Percentiles rank a stretch among this genome's conserved stretches.
These are phyloP conservation scores for Ganoderma leucocontextum DNA, from an alignment of 1,284 basidiomycete genomes.

Conservation along the genomic window DNA sequence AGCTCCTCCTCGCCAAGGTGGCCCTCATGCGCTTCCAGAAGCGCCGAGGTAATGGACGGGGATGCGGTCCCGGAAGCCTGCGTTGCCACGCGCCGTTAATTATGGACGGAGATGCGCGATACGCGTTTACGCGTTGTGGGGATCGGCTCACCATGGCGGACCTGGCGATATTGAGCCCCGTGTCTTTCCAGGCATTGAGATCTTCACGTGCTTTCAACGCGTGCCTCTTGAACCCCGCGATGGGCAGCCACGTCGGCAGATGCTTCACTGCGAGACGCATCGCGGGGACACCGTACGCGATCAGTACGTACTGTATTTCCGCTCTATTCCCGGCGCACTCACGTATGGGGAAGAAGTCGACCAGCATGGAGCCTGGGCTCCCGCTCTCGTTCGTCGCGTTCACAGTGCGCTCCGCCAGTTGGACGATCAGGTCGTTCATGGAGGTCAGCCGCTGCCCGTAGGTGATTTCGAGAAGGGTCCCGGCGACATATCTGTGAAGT, in stretches of 20 bases:
- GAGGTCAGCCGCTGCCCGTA: conserved; percentile 31
- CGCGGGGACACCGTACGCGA: neutral
- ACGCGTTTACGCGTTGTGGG: neutral
- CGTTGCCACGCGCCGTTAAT: neutral
- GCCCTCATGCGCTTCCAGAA: conserved; percentile 14
- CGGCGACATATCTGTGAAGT: conserved; percentile 19
- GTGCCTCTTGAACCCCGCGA: conserved; percentile 28
- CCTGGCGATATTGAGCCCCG: conserved; percentile 30
- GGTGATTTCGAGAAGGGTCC: conserved; percentile 28
- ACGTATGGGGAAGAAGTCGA: conserved; percentile 38
- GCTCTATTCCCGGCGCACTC: conserved; percentile 10
- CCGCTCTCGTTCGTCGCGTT: conserved; percentile 28
- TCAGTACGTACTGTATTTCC: neutral
- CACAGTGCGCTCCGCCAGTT: conserved; percentile 29
- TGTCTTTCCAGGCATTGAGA: conserved; percentile 25
- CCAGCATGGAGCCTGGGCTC: conserved; percentile 32
- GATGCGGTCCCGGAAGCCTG: conserved; percentile 8
- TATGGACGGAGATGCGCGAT: neutral
- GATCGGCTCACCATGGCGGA: conserved; percentile 27
- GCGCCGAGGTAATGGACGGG: conserved; percentile 4
- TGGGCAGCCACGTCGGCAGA: conserved; percentile 32
- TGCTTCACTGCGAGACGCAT: conserved; percentile 19
- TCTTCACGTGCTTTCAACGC: conserved; percentile 19
- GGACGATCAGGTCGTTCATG: conserved; percentile 30
- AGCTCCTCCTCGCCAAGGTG: conserved; percentile 13